Conservation (phyloP, 768 basidiomycete species). For the Mycena belliarum region DNA sequence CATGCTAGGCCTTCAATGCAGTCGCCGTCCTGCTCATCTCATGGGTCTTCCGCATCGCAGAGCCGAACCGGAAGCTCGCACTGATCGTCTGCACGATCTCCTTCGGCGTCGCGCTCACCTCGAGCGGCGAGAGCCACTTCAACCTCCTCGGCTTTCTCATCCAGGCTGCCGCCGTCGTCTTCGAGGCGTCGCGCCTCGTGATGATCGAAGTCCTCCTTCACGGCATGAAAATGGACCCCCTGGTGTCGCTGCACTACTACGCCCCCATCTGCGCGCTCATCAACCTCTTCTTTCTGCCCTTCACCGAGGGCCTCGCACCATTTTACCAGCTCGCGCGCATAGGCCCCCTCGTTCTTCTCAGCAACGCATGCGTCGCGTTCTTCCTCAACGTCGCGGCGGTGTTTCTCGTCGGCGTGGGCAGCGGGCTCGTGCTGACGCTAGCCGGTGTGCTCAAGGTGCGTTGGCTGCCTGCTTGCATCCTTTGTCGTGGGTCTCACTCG, state of each 20-base stretch:
- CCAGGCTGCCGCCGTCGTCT: conserved; percentile 68
- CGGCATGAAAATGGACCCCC: conserved; percentile 96
- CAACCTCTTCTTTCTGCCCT: conserved; percentile 83
- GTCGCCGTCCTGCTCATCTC: conserved; percentile 91
- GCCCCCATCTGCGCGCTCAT: conserved; percentile 93
- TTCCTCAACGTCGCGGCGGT: conserved; percentile 91
- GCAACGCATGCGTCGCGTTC: conserved; percentile 89
- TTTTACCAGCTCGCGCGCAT: conserved; percentile 70
- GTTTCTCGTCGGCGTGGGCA: conserved; percentile 87
- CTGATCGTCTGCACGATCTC: conserved; percentile 92
- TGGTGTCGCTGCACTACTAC: conserved; percentile 94
- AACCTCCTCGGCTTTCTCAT: conserved; percentile 82
- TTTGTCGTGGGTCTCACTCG: not conserved
- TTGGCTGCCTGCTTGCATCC: conserved; percentile 37
- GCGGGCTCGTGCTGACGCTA: conserved; percentile 86
- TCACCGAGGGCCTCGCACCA: conserved; percentile 89
- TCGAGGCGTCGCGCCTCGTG: conserved; percentile 92
- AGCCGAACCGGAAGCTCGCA: conserved; percentile 79
- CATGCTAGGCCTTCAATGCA: conserved; percentile 56
- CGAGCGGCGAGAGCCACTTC: conserved; percentile 85
- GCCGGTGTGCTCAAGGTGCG: conserved; percentile 96
- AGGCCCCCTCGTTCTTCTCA: conserved; percentile 70
- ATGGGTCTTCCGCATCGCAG: conserved; percentile 83
- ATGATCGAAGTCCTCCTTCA: conserved; percentile 96
- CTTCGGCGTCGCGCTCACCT: conserved; percentile 83